Evolutionary conservation across 768 basidiomycete genomes (phyloP), one percentile per base, ranked within the genome.

Genomic region (Amyloporia xantha): DNA sequence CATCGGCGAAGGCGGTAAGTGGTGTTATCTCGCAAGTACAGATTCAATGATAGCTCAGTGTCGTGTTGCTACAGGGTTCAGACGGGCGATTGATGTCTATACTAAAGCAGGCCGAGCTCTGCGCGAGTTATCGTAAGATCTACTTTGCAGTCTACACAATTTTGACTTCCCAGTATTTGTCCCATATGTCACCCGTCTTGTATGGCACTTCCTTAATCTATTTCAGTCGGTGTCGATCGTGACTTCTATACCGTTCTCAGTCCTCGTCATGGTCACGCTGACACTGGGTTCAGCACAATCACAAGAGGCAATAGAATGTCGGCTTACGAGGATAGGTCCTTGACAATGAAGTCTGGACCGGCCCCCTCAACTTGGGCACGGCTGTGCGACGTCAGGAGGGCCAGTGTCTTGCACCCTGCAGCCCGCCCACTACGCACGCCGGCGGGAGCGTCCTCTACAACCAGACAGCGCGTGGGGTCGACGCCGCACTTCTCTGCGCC

Each of bases 371-470:
- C 71, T 55, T 84, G 78, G 49, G 81, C 78, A 44, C 78, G 71
- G 21, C 74, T 73, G 64, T 95, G 92, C 4, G 84, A 82, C 1
- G 94, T 97, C 50, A 90, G 72, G 24, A 96, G 68, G 1, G 80
- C 95, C 41, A 97, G 71, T 0, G 90, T 91, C 61, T 77, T 86
- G 63, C 86, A 84, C 12, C 95, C 93, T 4, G 91, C 89, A 0
- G 83, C 77, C 39, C 78, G 71, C 10, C 92, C 92, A 51, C 91
- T 86, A 35, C 70, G 71, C 57, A 97, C 73, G 17, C 93, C 94
- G 13, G 80, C 80, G 1, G 92, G 92, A 2, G 94, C 90, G 67
- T 97, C 95, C 62, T 95, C 92, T 26, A 97, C 77, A 13, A 96
- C 94, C 41, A 95, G 71, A 80, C 86, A 90, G 46, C 78, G 77